Evolutionary conservation across 768 basidiomycete genomes (phyloP), one percentile per base, ranked within the genome.

Genomic region (Podaxis sp.): DNA sequence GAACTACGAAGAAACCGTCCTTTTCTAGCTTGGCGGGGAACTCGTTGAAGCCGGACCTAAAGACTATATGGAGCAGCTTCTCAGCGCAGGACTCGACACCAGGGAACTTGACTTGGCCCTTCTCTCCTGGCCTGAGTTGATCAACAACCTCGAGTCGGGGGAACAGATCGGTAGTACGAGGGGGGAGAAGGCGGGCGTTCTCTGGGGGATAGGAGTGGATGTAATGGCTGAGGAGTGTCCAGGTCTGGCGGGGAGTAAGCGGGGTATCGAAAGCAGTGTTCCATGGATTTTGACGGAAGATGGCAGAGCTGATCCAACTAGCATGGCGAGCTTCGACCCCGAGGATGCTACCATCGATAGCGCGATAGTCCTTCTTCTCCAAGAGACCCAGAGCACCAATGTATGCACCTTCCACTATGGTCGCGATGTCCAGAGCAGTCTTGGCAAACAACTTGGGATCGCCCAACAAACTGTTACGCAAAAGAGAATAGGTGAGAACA

Each of bases 291-390:
- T 72, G 71, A 56, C 81, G 76, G 64, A 75, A 73, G 44, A 84
- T 80, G 15, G 82, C 78, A 1, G 81, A 79, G 64, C 78, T 76
- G 38, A 90, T 72, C 87, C 87, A 90, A 1, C 81, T 75, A n/a
- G 85, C 79, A 61, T 90, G 88, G 37, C 87, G 81, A 24, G 86
- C 80, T 68, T 90, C 87, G 57, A 81, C 82, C 15, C 75, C 72
- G 11, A 90, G 76, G 66, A 92, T 89, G 20, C 83, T 80, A 1
- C 79, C 88, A 4, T 84, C 82, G 17, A 81, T 80, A 4, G 83
- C 82, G 22, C 84, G 69, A 70, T 82, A 83, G 28, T 74, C 71
- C 70, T 78, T 77, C 66, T 80, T 76, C 15, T 70, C 65, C 65
- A 89, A 75, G 64, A 74, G 78, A 28, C 76, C 74, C 1, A 82